These are phyloP conservation scores for Fragaria ananassa DNA, from an alignment of 306 rosid genomes.

Conservation along the genomic window DNA sequence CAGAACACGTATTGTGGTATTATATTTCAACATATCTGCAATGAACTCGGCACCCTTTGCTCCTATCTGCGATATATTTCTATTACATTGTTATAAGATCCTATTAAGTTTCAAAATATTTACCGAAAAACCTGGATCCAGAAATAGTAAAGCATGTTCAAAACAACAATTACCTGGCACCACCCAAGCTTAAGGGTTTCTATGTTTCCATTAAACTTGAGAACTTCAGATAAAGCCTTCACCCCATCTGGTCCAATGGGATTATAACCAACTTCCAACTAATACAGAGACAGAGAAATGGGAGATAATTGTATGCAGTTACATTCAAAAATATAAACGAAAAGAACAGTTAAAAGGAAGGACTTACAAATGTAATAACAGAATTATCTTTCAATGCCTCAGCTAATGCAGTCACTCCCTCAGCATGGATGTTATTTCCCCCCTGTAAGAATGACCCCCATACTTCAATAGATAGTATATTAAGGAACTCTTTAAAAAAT, in stretches of 20 bases:
- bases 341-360: constrained; percentile 11
- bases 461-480: constrained; percentile 13
- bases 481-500: neutral
- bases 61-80: constrained; percentile 58
- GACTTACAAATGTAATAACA: constrained; percentile 69
- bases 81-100: constrained; percentile 8
- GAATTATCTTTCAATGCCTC: constrained; percentile 81
- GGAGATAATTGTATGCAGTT: constrained; percentile 1
- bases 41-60: constrained; percentile 88
- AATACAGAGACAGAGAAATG: constrained; percentile 26
- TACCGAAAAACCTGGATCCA: neutral
- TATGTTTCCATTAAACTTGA: constrained; percentile 82
- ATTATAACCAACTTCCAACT: constrained; percentile 93
- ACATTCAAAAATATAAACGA: constrained; percentile 7
- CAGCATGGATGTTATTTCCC: constrained; percentile 79
- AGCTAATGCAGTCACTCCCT: constrained; percentile 64
- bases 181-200: constrained; percentile 93
- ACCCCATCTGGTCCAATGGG: constrained; percentile 98
- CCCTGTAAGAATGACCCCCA: constrained; percentile 54
- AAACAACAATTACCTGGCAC: constrained; percentile 73
- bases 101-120: neutral
- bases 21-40: constrained; percentile 88
- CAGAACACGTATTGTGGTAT: constrained; percentile 74
- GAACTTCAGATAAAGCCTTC: constrained; percentile 78
- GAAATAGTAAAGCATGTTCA: neutral